Conservation (phyloP, 768 basidiomycete genomes). For the Pulveroboletus sp. region DNA sequence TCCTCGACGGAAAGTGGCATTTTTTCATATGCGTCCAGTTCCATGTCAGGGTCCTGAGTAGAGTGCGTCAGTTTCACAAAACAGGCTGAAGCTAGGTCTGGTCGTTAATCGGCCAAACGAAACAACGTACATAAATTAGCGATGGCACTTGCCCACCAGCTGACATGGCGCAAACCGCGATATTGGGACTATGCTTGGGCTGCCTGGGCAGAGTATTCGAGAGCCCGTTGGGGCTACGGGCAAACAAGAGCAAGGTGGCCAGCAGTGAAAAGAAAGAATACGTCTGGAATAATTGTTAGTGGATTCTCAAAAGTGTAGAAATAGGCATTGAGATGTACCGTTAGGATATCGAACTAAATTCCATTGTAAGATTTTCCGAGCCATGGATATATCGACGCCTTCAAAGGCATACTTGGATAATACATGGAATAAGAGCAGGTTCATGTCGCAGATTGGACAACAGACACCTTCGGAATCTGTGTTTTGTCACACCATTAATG, state of each 20-base stretch:
- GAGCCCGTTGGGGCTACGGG: conserved; percentile 71
- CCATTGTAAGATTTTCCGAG: conserved; percentile 76
- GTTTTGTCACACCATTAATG: background rate
- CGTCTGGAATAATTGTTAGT: conserved; percentile 42
- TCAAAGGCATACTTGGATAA: conserved; percentile 74
- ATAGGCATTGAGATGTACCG: conserved; percentile 35
- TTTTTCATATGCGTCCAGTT: conserved; percentile 38
- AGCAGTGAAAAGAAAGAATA: conserved; percentile 93
- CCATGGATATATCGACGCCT: conserved; percentile 72
- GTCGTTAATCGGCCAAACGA: background rate
- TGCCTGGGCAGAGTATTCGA: conserved; percentile 68
- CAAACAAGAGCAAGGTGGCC: conserved; percentile 77
- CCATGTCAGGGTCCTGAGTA: conserved; percentile 57
- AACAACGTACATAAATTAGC: conserved; percentile 63
- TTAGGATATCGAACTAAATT: conserved; percentile 81
- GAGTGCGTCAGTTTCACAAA: background rate
- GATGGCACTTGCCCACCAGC: conserved; percentile 86
- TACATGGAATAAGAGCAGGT: conserved; percentile 87
- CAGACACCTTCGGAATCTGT: conserved; percentile 75
- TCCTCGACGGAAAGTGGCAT: conserved; percentile 43
- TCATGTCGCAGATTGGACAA: conserved; percentile 80
- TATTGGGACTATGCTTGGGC: conserved; percentile 63
- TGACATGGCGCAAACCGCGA: conserved; percentile 74
- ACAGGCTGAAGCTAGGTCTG: background rate
- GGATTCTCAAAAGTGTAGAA: background rate